Conservation (phyloP, 2,329 filamentous ascomycete species). For the Capronia epimyces region DNA sequence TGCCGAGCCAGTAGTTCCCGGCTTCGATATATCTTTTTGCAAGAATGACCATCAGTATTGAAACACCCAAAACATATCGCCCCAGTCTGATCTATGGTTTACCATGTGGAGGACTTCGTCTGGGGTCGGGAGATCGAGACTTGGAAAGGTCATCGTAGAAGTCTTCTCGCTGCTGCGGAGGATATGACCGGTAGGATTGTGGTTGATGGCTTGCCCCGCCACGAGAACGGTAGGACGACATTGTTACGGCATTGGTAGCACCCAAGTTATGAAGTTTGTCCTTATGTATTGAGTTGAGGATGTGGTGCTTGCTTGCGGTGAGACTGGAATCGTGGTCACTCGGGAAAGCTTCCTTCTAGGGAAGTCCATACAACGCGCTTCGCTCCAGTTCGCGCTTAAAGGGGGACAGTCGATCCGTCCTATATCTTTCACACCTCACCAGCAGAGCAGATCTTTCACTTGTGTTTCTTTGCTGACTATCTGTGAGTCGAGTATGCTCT, state of each 20-base stretch:
- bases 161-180: constrained; percentile 36
- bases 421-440: too few species aligned
- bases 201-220: constrained; percentile 14
- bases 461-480: too few species aligned
- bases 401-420: too few species aligned
- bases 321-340: neutral
- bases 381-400: too few species aligned
- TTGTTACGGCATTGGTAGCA: constrained; percentile 2
- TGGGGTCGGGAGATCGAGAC: constrained; percentile 40
- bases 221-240: constrained; percentile 25
- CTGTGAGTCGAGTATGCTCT: too few species aligned
- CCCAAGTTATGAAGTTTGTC: neutral
- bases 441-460: too few species aligned
- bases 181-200: constrained; percentile 19
- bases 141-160: constrained; percentile 44
- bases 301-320: neutral
- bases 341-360: neutral
- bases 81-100: constrained; percentile 32
- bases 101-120: constrained; percentile 44
- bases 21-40: constrained; percentile 40
- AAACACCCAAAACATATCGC: constrained; percentile 26
- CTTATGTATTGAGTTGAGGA: neutral
- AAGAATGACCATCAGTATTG: constrained; percentile 36
- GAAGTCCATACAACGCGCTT: neutral
- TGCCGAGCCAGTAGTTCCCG: constrained; percentile 33